Evolutionary conservation across 176 grass and related monocot genomes (phyloP).

Genomic region (Triticum urartu): DNA sequence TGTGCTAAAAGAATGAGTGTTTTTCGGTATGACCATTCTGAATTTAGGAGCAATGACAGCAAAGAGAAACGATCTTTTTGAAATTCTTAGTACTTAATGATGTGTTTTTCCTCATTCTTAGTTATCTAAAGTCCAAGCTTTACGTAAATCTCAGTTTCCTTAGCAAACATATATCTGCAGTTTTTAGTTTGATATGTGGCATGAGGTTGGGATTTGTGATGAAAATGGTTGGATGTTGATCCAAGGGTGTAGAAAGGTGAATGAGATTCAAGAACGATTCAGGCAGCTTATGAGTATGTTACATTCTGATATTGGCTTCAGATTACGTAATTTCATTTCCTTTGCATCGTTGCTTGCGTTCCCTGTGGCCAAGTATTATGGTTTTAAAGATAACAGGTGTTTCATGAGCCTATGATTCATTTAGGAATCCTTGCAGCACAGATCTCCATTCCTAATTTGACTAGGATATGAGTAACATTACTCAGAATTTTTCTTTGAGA

Average conservation of each 20-base stretch:
- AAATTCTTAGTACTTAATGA: neutral
- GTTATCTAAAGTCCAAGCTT: no score
- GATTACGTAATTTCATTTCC: no score
- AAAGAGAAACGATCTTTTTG: neutral
- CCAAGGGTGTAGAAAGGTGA: neutral
- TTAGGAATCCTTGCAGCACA: neutral
- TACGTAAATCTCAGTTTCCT: neutral
- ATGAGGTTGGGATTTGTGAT: neutral
- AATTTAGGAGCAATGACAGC: neutral
- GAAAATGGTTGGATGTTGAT: neutral
- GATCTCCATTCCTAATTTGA: neutral
- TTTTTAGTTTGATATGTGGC: neutral
- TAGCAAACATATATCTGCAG: neutral
- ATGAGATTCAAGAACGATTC: neutral
- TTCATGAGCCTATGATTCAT: no score
- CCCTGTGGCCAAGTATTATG: neutral
- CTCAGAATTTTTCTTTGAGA: no score
- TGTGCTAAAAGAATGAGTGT: no score
- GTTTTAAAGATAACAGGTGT: no score
- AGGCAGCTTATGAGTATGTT: no score
- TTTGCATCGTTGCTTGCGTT: no score
- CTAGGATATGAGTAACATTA: no score
- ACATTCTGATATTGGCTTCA: no score
- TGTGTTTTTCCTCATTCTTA: no score
- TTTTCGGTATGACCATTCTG: neutral